These are phyloP conservation scores for Parachaetomium inaequale DNA, from an alignment of 495 filamentous ascomycete genomes.

Conservation along the genomic window DNA sequence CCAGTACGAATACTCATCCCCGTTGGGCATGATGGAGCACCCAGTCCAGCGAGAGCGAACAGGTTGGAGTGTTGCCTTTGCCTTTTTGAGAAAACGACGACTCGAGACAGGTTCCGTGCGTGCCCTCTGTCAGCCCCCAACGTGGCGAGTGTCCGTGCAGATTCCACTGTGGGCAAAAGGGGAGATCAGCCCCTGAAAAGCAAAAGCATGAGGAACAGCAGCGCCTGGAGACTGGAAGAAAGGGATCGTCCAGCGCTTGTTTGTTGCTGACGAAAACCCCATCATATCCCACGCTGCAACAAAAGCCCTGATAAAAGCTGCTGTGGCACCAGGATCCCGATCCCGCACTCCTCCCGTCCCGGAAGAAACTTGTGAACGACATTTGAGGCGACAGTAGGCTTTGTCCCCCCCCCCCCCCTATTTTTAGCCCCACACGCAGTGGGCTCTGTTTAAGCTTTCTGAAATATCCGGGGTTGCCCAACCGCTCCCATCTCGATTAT, in stretches of 20 bases:
- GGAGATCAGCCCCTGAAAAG: neutral
- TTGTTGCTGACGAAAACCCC: neutral
- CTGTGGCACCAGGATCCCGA: neutral
- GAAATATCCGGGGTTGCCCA: neutral
- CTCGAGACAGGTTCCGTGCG: too few relatives aligned
- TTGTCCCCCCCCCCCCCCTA: too few relatives aligned
- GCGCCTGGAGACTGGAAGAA: neutral
- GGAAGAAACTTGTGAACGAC: neutral
- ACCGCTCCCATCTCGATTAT: neutral
- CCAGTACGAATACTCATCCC: too few relatives aligned
- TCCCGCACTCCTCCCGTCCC: neutral
- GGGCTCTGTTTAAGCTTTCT: neutral
- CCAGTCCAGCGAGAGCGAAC: neutral
- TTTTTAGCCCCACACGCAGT: neutral
- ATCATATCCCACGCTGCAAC: neutral
- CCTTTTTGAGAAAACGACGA: neutral
- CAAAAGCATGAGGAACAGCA: too few relatives aligned
- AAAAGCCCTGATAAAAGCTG: neutral
- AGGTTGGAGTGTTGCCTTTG: neutral
- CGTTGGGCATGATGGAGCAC: neutral
- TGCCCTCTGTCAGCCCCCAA: too few relatives aligned
- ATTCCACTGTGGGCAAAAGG: neutral
- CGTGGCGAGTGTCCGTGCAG: too few relatives aligned
- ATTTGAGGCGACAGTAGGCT: neutral
- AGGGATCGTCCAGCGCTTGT: neutral